Evolutionary conservation across 139 green algal genomes (phyloP).

Genomic region (Asterochloris erici): DNA sequence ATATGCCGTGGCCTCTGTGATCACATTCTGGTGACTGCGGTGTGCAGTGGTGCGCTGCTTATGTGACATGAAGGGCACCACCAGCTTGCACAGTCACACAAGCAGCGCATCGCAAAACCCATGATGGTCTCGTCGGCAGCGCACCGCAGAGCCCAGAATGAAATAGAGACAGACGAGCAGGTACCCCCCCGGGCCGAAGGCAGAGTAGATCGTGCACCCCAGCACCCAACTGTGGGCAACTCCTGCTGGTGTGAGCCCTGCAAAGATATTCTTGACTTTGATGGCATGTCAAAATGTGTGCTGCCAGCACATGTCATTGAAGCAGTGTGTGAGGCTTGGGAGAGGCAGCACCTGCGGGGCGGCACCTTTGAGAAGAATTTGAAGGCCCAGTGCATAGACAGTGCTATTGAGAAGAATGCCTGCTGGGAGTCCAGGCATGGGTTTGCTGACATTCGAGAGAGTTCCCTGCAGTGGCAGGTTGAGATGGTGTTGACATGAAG

Average conservation of each 20-base stretch:
- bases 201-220: slow-evolving; percentile 62
- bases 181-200: slow-evolving; percentile 83
- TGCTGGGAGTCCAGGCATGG: slow-evolving; percentile 42
- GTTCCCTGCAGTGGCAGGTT: no score
- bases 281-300: neutral
- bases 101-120: no score
- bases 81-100: no score
- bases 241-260: slow-evolving; percentile 58
- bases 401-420: slow-evolving; percentile 45
- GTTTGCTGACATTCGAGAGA: neutral
- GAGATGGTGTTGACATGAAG: no score
- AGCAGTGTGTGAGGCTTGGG: neutral
- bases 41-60: no score
- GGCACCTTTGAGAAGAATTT: slow-evolving; percentile 64
- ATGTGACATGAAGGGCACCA: no score
- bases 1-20: no score
- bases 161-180: slow-evolving; percentile 94
- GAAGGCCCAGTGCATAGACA: slow-evolving; percentile 62
- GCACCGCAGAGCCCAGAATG: slow-evolving; percentile 74
- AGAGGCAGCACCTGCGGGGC: neutral
- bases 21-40: no score
- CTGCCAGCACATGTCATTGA: neutral
- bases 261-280: neutral
- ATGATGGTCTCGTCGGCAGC: neutral
- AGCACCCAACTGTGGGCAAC: slow-evolving; percentile 76